A percentile compares a stretch with the other conserved stretches of the same genome.
These are phyloP conservation scores for Ormosia semicastrata DNA, from an alignment of 306 rosid species.

Conservation along the genomic window DNA sequence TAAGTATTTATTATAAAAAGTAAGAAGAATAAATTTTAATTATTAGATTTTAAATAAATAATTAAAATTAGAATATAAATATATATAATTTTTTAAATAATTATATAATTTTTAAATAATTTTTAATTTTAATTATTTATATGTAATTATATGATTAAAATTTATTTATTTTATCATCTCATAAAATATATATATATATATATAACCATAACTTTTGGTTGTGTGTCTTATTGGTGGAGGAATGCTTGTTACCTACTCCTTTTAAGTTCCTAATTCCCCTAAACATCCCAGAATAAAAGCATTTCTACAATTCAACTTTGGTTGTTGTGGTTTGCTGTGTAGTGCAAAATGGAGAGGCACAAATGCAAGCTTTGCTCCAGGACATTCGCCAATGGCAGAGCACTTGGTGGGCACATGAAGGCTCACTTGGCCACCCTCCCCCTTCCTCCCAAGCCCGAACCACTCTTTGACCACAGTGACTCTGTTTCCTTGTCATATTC, in stretches of 20 bases:
- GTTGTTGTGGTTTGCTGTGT: no score
- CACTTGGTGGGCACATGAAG: slow-evolving; percentile 87
- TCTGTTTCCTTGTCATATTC: slow-evolving; percentile 34
- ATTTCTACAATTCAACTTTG: background rate
- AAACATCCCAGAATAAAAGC: slow-evolving; percentile 21
- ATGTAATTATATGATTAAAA: no score
- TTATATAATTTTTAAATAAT: no score
- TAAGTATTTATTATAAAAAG: no score
- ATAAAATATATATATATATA: background rate
- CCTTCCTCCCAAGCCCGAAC: slow-evolving; percentile 49
- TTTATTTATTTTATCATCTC: no score
- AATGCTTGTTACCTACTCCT: slow-evolving; percentile 93
- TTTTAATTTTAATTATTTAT: no score
- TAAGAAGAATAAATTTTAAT: no score
- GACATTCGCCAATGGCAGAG: slow-evolving; percentile 68
- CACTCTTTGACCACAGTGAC: background rate
- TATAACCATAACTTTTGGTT: slow-evolving; percentile 38
- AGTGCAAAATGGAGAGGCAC: slow-evolving; percentile 68
- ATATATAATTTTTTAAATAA: no score
- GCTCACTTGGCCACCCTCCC: slow-evolving; percentile 68
- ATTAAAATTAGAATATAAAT: no score
- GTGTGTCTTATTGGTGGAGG: slow-evolving; percentile 60
- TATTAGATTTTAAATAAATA: no score
- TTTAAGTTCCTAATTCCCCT: slow-evolving; percentile 46
- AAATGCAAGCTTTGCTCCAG: slow-evolving; percentile 81